Evolutionary conservation across 306 rosid genomes (phyloP).

Genomic region (Boehmeria nivea): DNA sequence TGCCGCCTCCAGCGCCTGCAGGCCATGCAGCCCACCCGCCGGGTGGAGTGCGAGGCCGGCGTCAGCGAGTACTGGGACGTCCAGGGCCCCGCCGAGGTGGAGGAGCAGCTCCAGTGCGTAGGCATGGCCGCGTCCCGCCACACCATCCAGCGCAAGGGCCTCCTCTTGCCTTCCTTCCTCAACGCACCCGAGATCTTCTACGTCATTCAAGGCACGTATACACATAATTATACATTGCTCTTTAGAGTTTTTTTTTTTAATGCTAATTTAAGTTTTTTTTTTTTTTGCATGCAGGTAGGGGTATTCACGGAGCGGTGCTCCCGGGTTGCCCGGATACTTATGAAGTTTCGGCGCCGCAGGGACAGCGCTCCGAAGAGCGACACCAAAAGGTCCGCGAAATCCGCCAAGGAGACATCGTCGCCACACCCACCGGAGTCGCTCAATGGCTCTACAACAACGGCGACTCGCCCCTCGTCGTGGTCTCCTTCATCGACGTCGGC

Average conservation of each 20-base stretch:
- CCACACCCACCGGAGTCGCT: conserved; percentile 32
- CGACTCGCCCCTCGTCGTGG: conserved; percentile 17
- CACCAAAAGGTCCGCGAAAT: conserved; percentile 32
- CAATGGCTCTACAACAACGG: conserved; percentile 38
- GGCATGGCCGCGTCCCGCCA: conserved; percentile 27
- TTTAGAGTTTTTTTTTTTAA: background rate
- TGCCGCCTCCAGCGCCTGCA: conserved; percentile 30
- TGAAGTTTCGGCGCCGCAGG: background rate
- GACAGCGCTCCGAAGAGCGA: conserved; percentile 14
- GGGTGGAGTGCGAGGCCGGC: conserved; percentile 39
- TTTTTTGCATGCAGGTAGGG: conserved; percentile 20
- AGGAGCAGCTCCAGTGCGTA: conserved; percentile 32
- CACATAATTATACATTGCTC: too few relatives aligned
- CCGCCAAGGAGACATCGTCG: conserved; percentile 30
- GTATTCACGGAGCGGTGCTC: conserved; percentile 20
- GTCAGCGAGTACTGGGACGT: conserved; percentile 38
- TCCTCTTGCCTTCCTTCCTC: conserved; percentile 41
- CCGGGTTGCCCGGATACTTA: conserved; percentile 42
- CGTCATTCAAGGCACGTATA: conserved; percentile 24
- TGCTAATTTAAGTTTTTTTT: background rate
- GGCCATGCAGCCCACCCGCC: conserved; percentile 31
- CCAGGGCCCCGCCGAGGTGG: conserved; percentile 10
- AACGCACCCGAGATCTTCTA: conserved; percentile 35
- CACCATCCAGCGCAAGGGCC: conserved; percentile 35
- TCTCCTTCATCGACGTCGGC: conserved; percentile 35